Evolutionary conservation across 768 basidiomycete species (phyloP).

Genomic region (Phanerochaete sordida): DNA sequence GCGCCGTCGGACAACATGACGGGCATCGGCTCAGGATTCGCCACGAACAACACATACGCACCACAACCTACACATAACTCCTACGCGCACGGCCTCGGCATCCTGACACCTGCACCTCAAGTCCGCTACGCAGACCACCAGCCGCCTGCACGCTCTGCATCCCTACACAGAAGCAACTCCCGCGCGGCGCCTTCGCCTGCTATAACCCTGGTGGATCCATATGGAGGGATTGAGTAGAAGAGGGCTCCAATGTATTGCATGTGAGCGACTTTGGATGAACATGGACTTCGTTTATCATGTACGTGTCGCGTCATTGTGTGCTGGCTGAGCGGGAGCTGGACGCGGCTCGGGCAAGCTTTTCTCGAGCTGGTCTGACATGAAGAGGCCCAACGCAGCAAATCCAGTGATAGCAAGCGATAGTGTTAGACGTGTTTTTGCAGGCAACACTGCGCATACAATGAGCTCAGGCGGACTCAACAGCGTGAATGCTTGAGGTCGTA

Average conservation of each 20-base stretch:
- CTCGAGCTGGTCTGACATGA: constrained; percentile 29
- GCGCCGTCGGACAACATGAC: constrained; percentile 4
- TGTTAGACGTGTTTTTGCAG: constrained; percentile 29
- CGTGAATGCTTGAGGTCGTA: constrained; percentile 1
- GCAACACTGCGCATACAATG: constrained; percentile 21
- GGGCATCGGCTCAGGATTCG: constrained; percentile 9
- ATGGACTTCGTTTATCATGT: neutral
- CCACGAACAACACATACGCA: neutral
- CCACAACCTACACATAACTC: neutral
- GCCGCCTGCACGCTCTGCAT: neutral
- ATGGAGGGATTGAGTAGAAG: constrained; percentile 9
- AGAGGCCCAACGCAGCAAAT: constrained; percentile 27
- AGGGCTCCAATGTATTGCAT: neutral
- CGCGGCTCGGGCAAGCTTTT: constrained; percentile 18
- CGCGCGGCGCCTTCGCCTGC: constrained; percentile 2
- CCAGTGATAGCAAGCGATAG: constrained; percentile 30
- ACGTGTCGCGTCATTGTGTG: neutral
- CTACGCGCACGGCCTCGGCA: constrained; percentile 3
- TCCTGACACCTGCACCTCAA: constrained; percentile 7
- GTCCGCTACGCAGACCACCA: neutral
- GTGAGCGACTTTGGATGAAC: too few species aligned
- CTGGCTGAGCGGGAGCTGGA: neutral
- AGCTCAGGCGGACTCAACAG: neutral
- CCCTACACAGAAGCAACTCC: constrained; percentile 4
- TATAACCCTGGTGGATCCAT: constrained; percentile 4